Evolutionary conservation across 2,329 filamentous ascomycete species (phyloP), one percentile per base, ranked within the genome.

Genomic region (Claviceps sp.): DNA sequence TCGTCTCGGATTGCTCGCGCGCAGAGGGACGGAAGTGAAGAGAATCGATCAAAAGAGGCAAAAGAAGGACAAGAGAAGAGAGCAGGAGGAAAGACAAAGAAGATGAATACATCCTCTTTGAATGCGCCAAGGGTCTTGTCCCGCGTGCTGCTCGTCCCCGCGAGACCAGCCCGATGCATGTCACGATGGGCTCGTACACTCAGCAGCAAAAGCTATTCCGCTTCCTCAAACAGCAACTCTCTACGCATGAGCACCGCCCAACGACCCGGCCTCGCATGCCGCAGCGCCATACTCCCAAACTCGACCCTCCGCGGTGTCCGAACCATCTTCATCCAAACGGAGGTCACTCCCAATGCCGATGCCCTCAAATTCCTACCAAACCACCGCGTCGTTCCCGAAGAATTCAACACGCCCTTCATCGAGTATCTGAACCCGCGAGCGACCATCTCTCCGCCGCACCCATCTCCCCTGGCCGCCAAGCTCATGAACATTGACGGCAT

Each of bases 311-410:
- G 51, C 51, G 70, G 71, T 48, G 66, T 66, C 54, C 84, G 91
- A 57, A 89, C 82, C 24, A 95, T 98, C 68, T 98, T 97, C 74
- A 98, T 98, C 64, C 93, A 98, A 71, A 97, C 91, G 5, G 91
- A 97, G 65, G 80, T 78, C 58, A 98, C 93, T 1, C 93, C 93
- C 26, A 98, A 98, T 70, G 76, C 82, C n/a, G 89, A 97, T 72
- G 90, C 89, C 37, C 78, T 97, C 63, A 98, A 98, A 72, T 98
- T 98, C 71, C 79, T 94, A 41, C 93, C 93, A 2, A 95, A 96
- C 70, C 83, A 88, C 68, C 80, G 79, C 41, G 82, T 98, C 50
- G 78, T 98, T 1, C 91, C 93, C 22, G 76, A 85, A 58, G 74
- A 73, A 50, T 74, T 95, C 56, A 71, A 78, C 6, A 81, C 84